These are phyloP conservation scores for Mucor lusitanicus DNA, from an alignment of 371 early-diverging fungal species.

Conservation along the genomic window DNA sequence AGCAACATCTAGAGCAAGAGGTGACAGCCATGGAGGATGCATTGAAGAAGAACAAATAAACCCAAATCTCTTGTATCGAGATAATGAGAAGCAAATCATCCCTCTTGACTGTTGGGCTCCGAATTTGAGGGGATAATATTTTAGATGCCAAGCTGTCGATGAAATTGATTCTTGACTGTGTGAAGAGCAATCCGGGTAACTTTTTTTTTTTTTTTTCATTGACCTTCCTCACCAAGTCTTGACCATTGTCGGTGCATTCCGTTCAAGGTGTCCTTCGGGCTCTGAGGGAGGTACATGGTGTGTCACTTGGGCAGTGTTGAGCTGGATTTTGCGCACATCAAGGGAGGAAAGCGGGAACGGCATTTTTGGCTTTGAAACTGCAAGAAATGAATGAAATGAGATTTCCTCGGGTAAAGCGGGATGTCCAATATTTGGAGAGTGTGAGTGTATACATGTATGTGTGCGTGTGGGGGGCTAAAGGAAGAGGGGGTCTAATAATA, in stretches of 20 bases:
- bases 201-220: not conserved
- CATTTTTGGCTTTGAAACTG: not conserved
- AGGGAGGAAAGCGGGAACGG: no score
- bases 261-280: not conserved
- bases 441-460: not conserved
- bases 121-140: not conserved
- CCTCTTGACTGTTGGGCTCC: not conserved
- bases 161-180: not conserved
- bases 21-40: constrained; percentile 11
- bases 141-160: not conserved
- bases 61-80: not conserved
- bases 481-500: not conserved
- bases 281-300: not conserved
- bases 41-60: constrained; percentile 4
- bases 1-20: constrained; percentile 17
- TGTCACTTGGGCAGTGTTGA: not conserved
- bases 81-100: not conserved
- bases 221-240: not conserved
- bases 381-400: not conserved
- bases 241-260: not conserved
- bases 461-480: not conserved
- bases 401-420: not conserved
- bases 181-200: not conserved
- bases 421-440: not conserved
- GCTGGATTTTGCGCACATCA: not conserved